Conservation (phyloP, 2,329 filamentous ascomycete species). For the Boeremia lycopersici region DNA sequence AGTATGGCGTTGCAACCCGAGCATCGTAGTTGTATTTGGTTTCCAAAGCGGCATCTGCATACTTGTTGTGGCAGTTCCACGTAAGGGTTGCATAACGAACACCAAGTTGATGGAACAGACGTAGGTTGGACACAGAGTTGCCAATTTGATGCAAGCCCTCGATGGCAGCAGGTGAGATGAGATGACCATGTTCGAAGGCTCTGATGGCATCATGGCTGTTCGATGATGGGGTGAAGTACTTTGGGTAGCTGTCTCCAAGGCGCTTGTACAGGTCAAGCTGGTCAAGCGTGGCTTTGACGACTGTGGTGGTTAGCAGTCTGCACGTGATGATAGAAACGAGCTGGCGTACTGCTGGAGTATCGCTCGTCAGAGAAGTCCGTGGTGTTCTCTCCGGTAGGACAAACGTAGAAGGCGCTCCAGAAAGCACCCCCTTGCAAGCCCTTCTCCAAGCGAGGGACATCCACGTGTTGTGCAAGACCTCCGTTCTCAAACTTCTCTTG, state of each 20-base stretch:
- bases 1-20: constrained; percentile 60
- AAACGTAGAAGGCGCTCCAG: constrained; percentile 85
- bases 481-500: constrained; percentile 75
- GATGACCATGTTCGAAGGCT: constrained; percentile 51
- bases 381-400: constrained; percentile 66
- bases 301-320: constrained; percentile 41
- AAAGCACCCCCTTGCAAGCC: constrained; percentile 85
- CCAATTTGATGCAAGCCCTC: constrained; percentile 89
- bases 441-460: constrained; percentile 73
- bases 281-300: constrained; percentile 70
- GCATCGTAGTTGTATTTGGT: constrained; percentile 50
- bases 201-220: constrained; percentile 66
- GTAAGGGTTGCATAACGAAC: constrained; percentile 88
- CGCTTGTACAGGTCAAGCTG: constrained; percentile 77
- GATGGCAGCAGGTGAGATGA: constrained; percentile 47
- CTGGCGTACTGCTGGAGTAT: constrained; percentile 67
- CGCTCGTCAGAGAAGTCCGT: constrained; percentile 75
- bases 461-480: constrained; percentile 72
- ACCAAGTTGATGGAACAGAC: constrained; percentile 76
- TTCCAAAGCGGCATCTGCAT: constrained; percentile 81
- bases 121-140: constrained; percentile 77
- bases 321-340: neutral
- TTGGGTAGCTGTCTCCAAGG: constrained; percentile 67
- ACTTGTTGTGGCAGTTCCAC: constrained; percentile 92
- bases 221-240: constrained; percentile 68